Evolutionary conservation across 2,329 filamentous ascomycete genomes (phyloP), one percentile per base, ranked within the genome.

Genomic region (Cryoendolithus antarcticus): DNA sequence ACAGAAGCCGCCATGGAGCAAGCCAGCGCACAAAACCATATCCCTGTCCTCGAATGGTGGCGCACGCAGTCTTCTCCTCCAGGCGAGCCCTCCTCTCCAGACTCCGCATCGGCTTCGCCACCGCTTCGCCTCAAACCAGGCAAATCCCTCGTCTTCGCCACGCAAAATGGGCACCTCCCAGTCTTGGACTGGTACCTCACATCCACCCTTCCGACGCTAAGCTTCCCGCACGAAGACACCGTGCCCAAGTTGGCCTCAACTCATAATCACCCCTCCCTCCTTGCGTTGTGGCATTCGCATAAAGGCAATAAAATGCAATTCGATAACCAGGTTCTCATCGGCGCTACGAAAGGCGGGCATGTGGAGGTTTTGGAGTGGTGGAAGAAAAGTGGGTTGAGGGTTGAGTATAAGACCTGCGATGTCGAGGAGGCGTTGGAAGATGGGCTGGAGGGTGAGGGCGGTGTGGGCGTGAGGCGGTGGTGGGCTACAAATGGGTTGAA

Each of bases 351-450:
- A 52, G 83, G 89, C 56, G 85, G 86, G 4, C 82, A 93, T 57
- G 75, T 86, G 3, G 71, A 77, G 29, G 86, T 94, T 13, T 66
- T 96, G 6, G 85, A 94, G 57, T 95, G 89, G 89, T 95, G 89
- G 88, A 82, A 83, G 54, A 71, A 70, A 38, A 82, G 79, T 50
- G 76, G 78, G 0, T 70, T 88, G 49, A 72, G 75, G 38, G 86
- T 95, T 19, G 86, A 93, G 60, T 95, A 94, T 62, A 88, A 89
- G 59, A 93, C 86, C 1, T 94, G 86, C 59, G 86, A 93, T 59
- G 91, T 96, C 44, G 88, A 95, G 58, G 89, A 95, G 62, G 88
- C 88, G 1, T 70, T 95, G 30, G 88, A 95, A 58, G 88, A 94
- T 57, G 84, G 85, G 13, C 74, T 89, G 3, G 74, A 75, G 30